These are phyloP conservation scores for Microbotryomycetes sp. DNA, from an alignment of 1,284 basidiomycete genomes.

Conservation along the genomic window DNA sequence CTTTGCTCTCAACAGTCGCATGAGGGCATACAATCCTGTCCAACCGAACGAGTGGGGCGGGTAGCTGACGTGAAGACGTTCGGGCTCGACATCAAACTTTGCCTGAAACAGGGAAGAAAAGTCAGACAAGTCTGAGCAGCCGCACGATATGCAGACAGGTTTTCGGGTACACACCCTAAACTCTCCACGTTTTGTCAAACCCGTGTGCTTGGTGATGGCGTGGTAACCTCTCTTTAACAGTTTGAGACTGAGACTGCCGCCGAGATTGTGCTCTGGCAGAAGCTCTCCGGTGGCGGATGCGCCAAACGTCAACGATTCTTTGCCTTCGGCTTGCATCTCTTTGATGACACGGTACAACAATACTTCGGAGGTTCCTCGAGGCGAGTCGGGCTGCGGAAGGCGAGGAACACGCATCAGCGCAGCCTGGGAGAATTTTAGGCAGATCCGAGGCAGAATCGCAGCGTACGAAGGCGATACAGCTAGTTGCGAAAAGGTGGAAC, in stretches of 20 bases:
- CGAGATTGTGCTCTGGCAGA: conserved; percentile 13
- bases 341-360: conserved; percentile 21
- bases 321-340: conserved; percentile 23
- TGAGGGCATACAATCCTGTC: conserved; percentile 15
- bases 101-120: background rate
- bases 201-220: conserved; percentile 11
- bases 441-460: background rate
- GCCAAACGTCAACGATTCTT: conserved; percentile 21
- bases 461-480: background rate
- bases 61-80: conserved; percentile 20
- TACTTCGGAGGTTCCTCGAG: conserved; percentile 19
- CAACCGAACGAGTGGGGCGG: conserved; percentile 10
- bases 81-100: conserved; percentile 24
- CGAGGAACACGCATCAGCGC: background rate
- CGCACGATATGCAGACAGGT: background rate
- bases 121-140: background rate
- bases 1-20: conserved; percentile 14
- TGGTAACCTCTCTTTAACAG: conserved; percentile 18
- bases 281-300: conserved; percentile 13
- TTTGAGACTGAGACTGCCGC: background rate
- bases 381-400: conserved; percentile 18
- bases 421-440: background rate
- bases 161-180: conserved; percentile 13
- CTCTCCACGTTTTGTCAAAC: conserved; percentile 14
- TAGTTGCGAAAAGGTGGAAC: background rate